Base-by-base conservation (phyloP, 2,329 filamentous ascomycete genomes). In the Teratosphaeria viscida region DNA sequence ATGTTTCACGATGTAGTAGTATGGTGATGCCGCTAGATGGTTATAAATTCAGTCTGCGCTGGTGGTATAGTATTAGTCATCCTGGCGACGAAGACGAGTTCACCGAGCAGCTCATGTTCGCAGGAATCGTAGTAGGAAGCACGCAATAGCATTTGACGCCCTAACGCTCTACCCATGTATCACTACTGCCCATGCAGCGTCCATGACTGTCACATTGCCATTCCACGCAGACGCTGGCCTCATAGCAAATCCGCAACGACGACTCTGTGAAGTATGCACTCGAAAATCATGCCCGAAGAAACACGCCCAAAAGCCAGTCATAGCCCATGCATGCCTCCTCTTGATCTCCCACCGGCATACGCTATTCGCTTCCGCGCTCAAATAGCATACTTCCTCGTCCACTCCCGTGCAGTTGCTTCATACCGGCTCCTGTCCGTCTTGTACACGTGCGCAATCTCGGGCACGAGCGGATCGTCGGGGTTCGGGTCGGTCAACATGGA, bases 401-500 rank as follows among this genome's bases (percentile, higher is more conserved):
- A 99, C 81, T 99, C 94, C 70, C 92, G 84, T 63, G 94, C 94
- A 60, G 92, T 97, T 67, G 90, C 89, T 81, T 99, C 94, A 78
- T 99, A 99, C 76, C 91, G 85, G 70, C 89, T 85, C 70, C 91
- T 89, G 78, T 99, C 94, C 66, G 92, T 96, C 87, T 99, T 99
- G 89, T 99, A 99, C 74, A 97, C 91, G 75, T 99, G 94, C 71
- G 94, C 94, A 72, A 99, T 99, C 81, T 99, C 94, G 65, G 94
- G 94, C 63, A 99, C 94, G 68, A 99, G 87, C 73, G 94, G 94
- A 78, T 99, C 94, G 76, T 99, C 94, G 66, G 94, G 94, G 83
- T 99, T 99, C 70, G 94, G 94, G 80, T 99, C 94, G 73, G 94
- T 99, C 76, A 99, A 82, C 94, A 99, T 97, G 58, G 94, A 99